phyloP scores from a whole-genome alignment of 23 red algal genomes.

The Agarophyton chilense region DNA sequence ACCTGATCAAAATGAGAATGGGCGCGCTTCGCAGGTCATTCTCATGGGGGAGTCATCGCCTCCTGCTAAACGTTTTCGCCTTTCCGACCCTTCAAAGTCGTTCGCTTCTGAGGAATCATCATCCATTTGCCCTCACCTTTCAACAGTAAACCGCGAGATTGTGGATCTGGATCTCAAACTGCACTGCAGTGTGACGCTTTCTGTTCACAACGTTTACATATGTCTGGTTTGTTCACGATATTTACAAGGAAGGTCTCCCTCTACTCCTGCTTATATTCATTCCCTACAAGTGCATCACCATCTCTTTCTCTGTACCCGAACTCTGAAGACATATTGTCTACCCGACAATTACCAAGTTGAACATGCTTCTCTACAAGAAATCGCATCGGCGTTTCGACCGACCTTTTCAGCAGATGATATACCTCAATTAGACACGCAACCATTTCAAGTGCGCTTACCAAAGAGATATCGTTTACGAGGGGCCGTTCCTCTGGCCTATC shows the following conservation, averaged over 20 bases:
- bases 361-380: conserved; percentile 30
- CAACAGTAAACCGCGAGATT: conserved; percentile 35
- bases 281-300: conserved; percentile 67
- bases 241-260: conserved; percentile 71
- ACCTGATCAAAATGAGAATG: too few relatives aligned
- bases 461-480: conserved; percentile 27
- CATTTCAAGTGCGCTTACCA: background rate
- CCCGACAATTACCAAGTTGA: conserved; percentile 61
- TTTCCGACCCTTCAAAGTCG: background rate
- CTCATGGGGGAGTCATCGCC: background rate
- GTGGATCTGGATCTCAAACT: conserved; percentile 69
- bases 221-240: conserved; percentile 80
- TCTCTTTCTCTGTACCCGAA: conserved; percentile 63
- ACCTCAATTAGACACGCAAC: background rate
- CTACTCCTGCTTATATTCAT: conserved; percentile 77
- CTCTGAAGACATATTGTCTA: conserved; percentile 56
- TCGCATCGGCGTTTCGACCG: conserved; percentile 42
- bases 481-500: conserved; percentile 38
- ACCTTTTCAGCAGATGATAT: conserved; percentile 8
- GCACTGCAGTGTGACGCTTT: conserved; percentile 68
- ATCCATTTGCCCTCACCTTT: conserved; percentile 18
- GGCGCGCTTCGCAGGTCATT: too few relatives aligned
- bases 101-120: background rate
- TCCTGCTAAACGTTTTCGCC: background rate
- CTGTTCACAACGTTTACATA: conserved; percentile 79